Evolutionary conservation across 2,329 filamentous ascomycete species (phyloP), one percentile per base, ranked within the genome.

Genomic region (Fusarium tupiense): DNA sequence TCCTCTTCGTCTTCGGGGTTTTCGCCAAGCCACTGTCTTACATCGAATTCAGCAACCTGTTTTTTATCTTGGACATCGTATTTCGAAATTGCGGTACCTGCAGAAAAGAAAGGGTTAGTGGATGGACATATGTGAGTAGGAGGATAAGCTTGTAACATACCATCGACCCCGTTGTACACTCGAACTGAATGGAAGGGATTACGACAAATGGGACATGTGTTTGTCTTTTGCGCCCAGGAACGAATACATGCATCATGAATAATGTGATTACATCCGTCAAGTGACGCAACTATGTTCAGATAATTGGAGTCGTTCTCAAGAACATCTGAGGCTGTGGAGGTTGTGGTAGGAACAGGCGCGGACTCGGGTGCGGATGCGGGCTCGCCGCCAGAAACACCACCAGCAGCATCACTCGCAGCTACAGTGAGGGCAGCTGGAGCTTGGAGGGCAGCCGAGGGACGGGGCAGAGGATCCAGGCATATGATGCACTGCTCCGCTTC

Each of bases 131-230:
- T 61, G 59, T 69, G 44, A 63, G 66, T 67, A 50, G 73, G 68
- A 50, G 29, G 60, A 64, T 70, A 61, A 66, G 52, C 66, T 57
- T 61, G 46, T 44, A 56, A 87, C 90, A 84, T 89, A 96, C 94
- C 94, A 87, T 94, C 93, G 79, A 95, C 85, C 76, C 88, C 90
- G 80, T 93, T 91, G 82, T 93, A 93, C 71, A 99, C 91, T 81
- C 96, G 91, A 75, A 99, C 95, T 78, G 92, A 86, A 83, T 98
- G 96, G 86, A 99, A 98, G 73, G 89, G 91, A 78, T 94, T 93
- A 76, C 96, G 93, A 84, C 96, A 99, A 83, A 99, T 98, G 52
- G 96, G 96, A 83, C 96, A 99, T 81, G 95, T 98, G 84, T 98
- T 99, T 73, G 96, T 96, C 82, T 97, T 93, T 84, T 97, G 94